phyloP scores from a whole-genome alignment of 2,329 filamentous ascomycete genomes.

The Pestalotiopsis sp. region DNA sequence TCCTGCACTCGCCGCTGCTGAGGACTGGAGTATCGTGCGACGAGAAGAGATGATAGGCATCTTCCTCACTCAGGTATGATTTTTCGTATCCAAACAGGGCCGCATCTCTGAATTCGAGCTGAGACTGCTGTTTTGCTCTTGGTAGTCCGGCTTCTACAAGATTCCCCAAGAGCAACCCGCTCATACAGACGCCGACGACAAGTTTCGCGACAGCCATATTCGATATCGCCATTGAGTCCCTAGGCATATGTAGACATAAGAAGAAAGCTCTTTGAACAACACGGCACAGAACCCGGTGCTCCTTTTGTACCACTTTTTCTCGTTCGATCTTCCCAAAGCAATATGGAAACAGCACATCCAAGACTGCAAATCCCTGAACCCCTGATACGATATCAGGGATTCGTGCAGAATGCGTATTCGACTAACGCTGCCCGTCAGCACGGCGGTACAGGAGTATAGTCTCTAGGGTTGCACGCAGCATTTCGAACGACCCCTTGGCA shows the following conservation, averaged over 20 bases:
- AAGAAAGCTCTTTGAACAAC: too few relatives aligned
- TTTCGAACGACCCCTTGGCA: neutral
- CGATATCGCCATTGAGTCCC: neutral
- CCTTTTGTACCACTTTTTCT: too few relatives aligned
- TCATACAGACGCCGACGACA: neutral
- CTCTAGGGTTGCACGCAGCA: neutral
- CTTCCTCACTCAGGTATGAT: neutral
- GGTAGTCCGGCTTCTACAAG: neutral
- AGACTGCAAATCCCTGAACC: too few relatives aligned
- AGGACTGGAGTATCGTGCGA: neutral
- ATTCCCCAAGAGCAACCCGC: neutral
- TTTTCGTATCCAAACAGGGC: constrained; percentile 12
- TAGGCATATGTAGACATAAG: too few relatives aligned
- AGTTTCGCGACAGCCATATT: neutral
- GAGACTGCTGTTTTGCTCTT: neutral
- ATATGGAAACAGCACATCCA: too few relatives aligned
- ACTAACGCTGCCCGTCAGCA: neutral
- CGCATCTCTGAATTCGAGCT: neutral
- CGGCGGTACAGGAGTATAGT: neutral
- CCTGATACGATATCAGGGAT: neutral
- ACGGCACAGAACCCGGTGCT: too few relatives aligned
- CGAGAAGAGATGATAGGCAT: neutral
- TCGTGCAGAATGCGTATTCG: neutral
- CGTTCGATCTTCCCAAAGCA: too few relatives aligned
- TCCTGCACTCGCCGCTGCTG: constrained; percentile 24